phyloP scores from a whole-genome alignment of 768 basidiomycete species.

The Gymnopilus junonius region DNA sequence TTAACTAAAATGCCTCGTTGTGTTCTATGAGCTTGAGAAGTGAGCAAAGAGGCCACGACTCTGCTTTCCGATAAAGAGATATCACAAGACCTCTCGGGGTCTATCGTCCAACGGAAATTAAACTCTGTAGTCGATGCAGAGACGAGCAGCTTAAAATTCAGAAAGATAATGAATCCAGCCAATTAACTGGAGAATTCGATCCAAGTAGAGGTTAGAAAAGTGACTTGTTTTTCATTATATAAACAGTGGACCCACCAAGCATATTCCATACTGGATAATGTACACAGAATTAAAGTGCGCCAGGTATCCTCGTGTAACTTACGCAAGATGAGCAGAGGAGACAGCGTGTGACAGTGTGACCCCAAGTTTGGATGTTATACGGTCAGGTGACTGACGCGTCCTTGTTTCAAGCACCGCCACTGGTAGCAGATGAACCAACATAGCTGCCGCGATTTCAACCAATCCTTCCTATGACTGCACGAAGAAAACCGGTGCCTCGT shows the following conservation, averaged over 20 bases:
- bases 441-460: conserved; percentile 2
- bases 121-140: not conserved
- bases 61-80: not conserved
- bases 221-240: not conserved
- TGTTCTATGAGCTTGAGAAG: not conserved
- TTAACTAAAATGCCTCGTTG: conserved; percentile 29
- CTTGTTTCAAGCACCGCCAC: conserved; percentile 2
- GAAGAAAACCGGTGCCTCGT: conserved; percentile 40
- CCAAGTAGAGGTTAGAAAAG: not conserved
- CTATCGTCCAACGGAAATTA: not conserved
- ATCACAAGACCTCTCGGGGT: conserved; percentile 4
- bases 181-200: not conserved
- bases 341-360: not conserved
- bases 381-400: conserved; percentile 34
- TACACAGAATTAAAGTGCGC: not conserved
- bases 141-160: conserved; percentile 1
- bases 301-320: conserved; percentile 7
- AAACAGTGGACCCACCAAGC: not conserved
- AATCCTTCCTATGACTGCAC: conserved; percentile 27
- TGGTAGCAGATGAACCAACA: conserved; percentile 15
- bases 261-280: not conserved
- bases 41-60: conserved; percentile 5
- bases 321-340: not conserved
- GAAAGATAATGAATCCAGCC: not conserved
- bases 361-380: not conserved